phyloP scores from a whole-genome alignment of 1,284 basidiomycete species.

The Hymenochaete sp. region DNA sequence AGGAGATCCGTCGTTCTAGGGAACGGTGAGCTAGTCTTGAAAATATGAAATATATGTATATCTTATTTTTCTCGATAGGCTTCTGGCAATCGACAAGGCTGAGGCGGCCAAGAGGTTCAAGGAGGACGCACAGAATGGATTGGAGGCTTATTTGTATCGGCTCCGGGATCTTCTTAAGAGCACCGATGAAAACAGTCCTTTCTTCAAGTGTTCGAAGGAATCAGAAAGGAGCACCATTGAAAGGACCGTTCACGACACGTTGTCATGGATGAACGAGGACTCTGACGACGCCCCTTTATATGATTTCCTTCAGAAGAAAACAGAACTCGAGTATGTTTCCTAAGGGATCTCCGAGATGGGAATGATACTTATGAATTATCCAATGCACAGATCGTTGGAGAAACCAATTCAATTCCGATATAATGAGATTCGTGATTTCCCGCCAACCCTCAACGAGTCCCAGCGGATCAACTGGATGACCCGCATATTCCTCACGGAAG shows the following conservation, averaged over 20 bases:
- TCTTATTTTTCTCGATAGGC: constrained; percentile 34
- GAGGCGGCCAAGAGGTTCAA: constrained; percentile 71
- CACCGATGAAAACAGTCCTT: constrained; percentile 54
- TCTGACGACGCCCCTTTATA: constrained; percentile 79
- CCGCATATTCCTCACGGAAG: constrained; percentile 74
- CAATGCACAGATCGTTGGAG: constrained; percentile 57
- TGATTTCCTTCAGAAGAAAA: constrained; percentile 65
- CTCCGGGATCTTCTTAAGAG: constrained; percentile 77
- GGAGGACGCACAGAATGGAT: constrained; percentile 86
- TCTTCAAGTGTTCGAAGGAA: constrained; percentile 71
- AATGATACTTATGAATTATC: constrained; percentile 1
- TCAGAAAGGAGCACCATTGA: constrained; percentile 62
- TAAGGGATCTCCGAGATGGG: constrained; percentile 1
- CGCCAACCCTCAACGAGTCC: constrained; percentile 62
- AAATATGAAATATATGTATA: too few relatives aligned
- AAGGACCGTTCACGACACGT: constrained; percentile 60
- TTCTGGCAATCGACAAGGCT: constrained; percentile 70
- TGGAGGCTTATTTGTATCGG: constrained; percentile 90
- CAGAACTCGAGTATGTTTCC: constrained; percentile 67
- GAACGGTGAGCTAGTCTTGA: constrained; percentile 46
- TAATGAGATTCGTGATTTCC: constrained; percentile 75
- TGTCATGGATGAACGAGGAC: constrained; percentile 78
- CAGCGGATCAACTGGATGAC: constrained; percentile 79
- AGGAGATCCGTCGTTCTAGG: constrained; percentile 64
- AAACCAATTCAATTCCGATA: constrained; percentile 79